Percentiles rank a stretch among this genome's conserved stretches.
phyloP scores from a whole-genome alignment of 495 filamentous ascomycete species.

The Ramalina peruviana region DNA sequence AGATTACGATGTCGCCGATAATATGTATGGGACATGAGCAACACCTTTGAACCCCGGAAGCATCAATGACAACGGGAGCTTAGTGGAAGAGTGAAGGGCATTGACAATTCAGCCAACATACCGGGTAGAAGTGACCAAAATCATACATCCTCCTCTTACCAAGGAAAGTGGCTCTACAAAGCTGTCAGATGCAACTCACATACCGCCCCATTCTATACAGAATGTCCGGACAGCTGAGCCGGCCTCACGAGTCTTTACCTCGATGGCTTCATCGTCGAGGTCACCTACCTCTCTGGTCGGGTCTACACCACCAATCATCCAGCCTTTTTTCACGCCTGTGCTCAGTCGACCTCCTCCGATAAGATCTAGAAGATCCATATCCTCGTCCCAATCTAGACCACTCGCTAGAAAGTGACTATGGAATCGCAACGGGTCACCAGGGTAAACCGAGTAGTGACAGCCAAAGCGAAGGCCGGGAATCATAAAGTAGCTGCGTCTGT shows the following conservation, averaged over 20 bases:
- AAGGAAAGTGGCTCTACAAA: too few relatives aligned
- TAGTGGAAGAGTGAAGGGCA: too few relatives aligned
- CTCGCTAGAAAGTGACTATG: slow-evolving; percentile 83
- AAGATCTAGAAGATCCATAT: slow-evolving; percentile 69
- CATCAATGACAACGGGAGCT: too few relatives aligned
- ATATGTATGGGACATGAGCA: too few relatives aligned
- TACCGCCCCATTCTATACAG: slow-evolving; percentile 73
- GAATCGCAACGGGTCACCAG: slow-evolving; percentile 86
- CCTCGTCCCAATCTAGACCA: slow-evolving; percentile 69
- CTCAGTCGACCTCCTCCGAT: slow-evolving; percentile 76
- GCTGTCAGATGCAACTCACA: slow-evolving; percentile 32
- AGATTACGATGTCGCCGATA: too few relatives aligned
- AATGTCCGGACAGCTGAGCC: slow-evolving; percentile 39
- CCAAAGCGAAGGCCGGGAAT: slow-evolving; percentile 89
- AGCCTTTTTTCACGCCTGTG: slow-evolving; percentile 92
- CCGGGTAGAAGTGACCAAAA: too few relatives aligned
- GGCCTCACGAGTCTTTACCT: slow-evolving; percentile 9
- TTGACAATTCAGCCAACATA: too few relatives aligned
- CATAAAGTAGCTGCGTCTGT: slow-evolving; percentile 68
- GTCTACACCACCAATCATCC: slow-evolving; percentile 59
- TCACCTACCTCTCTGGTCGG: neutral
- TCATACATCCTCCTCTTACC: too few relatives aligned
- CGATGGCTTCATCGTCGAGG: slow-evolving; percentile 15
- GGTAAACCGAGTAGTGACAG: slow-evolving; percentile 86
- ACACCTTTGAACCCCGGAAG: too few relatives aligned